Evolutionary conservation across 2,329 filamentous ascomycete species (phyloP).

Genomic region (Penicillium aurantiogriseum): DNA sequence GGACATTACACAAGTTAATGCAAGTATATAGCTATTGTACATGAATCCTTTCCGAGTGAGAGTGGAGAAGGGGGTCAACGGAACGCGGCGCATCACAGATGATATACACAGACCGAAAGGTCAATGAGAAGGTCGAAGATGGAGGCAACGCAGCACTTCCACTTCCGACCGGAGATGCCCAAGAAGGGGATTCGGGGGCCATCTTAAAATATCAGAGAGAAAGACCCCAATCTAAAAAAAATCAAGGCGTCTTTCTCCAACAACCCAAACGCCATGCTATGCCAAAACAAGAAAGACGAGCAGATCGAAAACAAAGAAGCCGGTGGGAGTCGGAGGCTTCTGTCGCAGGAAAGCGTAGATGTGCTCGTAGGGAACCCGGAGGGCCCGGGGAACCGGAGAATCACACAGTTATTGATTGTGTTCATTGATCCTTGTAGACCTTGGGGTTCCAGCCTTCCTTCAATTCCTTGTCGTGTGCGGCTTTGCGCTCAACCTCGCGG

Average conservation of each 20-base stretch:
- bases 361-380: conserved; percentile 1
- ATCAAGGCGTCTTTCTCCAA: conserved; percentile 24
- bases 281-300: conserved; percentile 31
- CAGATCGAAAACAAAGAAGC: conserved; percentile 7
- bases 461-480: conserved; percentile 71
- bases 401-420: background rate
- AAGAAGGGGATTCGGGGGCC: background rate
- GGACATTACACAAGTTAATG: conserved; percentile 19
- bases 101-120: conserved; percentile 25
- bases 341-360: background rate
- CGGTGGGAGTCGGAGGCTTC: conserved; percentile 2
- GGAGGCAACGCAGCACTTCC: background rate
- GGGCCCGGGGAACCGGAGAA: background rate
- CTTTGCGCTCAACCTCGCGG: conserved; percentile 67
- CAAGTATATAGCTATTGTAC: conserved; percentile 29
- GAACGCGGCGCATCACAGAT: conserved; percentile 11
- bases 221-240: conserved; percentile 17
- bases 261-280: conserved; percentile 44
- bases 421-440: conserved; percentile 79
- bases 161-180: background rate
- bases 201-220: conserved; percentile 8
- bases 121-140: conserved; percentile 4
- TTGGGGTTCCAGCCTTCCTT: conserved; percentile 92
- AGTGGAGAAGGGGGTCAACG: conserved; percentile 26
- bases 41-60: conserved; percentile 20